Conservation (phyloP, 441 rosid genomes). For the Bruguiera hainesii region DNA sequence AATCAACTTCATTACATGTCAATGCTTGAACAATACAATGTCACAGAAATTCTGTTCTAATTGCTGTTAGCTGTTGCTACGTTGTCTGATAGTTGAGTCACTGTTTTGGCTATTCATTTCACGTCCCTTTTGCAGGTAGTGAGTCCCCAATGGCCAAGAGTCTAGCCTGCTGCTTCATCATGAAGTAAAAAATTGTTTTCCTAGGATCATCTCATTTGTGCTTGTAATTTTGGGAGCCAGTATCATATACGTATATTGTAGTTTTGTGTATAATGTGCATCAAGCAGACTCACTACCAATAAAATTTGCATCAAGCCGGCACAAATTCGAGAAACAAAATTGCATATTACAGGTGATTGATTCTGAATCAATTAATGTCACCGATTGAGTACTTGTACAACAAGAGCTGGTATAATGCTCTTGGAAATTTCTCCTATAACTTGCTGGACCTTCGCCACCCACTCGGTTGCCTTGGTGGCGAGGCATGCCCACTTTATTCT, state of each 20-base stretch:
- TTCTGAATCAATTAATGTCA: no score
- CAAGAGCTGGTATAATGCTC: no score
- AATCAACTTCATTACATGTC: background rate
- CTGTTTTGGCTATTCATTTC: background rate
- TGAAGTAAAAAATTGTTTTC: background rate
- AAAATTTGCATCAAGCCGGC: no score
- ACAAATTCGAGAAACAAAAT: no score
- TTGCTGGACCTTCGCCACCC: no score
- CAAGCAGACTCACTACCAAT: no score
- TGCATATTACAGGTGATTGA: no score
- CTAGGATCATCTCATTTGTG: background rate
- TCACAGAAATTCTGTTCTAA: no score
- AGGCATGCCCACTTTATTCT: no score
- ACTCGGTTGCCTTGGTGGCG: no score
- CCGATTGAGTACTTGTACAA: no score
- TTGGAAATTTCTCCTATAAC: no score
- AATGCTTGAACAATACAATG: background rate
- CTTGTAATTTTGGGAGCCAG: background rate
- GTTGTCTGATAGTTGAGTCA: background rate
- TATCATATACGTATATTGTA: background rate
- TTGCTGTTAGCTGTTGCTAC: background rate
- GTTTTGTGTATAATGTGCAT: background rate
- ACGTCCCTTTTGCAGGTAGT: slow-evolving; percentile 55
- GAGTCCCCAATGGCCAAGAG: slow-evolving; percentile 90
- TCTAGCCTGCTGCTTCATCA: slow-evolving; percentile 28